Evolutionary conservation across 2,329 filamentous ascomycete genomes (phyloP).

Genomic region (Neofusicoccum ribis): DNA sequence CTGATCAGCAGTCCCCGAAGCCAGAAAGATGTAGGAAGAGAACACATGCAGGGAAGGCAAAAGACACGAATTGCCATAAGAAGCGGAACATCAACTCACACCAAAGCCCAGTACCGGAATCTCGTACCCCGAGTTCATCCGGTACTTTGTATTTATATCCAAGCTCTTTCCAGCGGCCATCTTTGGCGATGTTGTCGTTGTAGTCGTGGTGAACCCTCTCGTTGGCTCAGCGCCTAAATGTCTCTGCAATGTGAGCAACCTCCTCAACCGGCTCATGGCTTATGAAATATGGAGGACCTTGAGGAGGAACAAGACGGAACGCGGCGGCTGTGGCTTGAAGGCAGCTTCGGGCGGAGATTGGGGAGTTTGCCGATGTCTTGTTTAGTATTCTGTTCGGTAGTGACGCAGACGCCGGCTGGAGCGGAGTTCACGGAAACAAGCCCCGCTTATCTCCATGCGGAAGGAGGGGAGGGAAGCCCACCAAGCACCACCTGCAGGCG

Average conservation of each 20-base stretch:
- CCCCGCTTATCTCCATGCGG: background rate
- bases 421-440: background rate
- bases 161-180: slow-evolving; percentile 43
- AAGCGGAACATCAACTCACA: slow-evolving; percentile 37
- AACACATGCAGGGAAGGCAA: background rate
- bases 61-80: slow-evolving; percentile 11
- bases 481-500: slow-evolving; percentile 9
- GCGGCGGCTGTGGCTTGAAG: too few species aligned
- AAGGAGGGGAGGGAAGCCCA: background rate
- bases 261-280: background rate
- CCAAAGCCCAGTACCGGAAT: slow-evolving; percentile 63
- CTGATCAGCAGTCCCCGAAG: too few species aligned
- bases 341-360: background rate
- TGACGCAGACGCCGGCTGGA: background rate
- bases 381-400: background rate
- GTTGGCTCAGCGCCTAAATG: background rate
- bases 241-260: slow-evolving; percentile 7
- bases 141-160: slow-evolving; percentile 50
- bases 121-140: slow-evolving; percentile 60
- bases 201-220: background rate
- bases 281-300: background rate
- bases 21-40: too few species aligned
- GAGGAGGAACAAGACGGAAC: background rate
- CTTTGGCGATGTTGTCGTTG: slow-evolving; percentile 28
- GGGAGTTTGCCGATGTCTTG: background rate